Evolutionary conservation across 75 land plant species (phyloP).

Genomic region (Chamaecyparis obtusa): DNA sequence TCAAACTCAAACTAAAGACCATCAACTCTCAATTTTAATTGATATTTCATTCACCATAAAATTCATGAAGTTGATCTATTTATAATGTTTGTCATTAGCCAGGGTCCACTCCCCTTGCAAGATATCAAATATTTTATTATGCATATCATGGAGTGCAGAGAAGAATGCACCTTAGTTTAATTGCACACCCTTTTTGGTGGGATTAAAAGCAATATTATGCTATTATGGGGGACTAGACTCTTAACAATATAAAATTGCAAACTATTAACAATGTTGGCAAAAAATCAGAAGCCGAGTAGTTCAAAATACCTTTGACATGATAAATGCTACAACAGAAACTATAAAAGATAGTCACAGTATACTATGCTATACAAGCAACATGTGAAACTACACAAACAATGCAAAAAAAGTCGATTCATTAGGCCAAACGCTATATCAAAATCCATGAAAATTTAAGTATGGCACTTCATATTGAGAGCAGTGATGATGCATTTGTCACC

Average conservation of each 20-base stretch:
- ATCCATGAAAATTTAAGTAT: neutral
- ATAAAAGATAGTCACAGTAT: neutral
- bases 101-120: neutral
- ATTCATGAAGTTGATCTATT: neutral
- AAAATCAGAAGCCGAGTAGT: neutral
- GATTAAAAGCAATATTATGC: neutral
- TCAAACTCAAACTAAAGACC: constrained; percentile 3
- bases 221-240: neutral
- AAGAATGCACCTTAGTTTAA: neutral
- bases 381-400: neutral
- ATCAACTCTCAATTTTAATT: neutral
- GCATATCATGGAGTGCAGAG: neutral
- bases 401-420: neutral
- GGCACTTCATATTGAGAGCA: neutral
- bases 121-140: neutral
- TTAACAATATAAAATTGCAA: neutral
- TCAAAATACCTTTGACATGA: neutral
- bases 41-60: neutral
- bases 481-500: neutral
- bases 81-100: neutral
- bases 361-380: neutral
- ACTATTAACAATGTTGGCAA: neutral
- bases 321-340: neutral
- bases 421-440: neutral
- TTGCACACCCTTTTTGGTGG: neutral